These are phyloP conservation scores for Penicillium paneum DNA, from an alignment of 2,329 filamentous ascomycete genomes.

Conservation along the genomic window DNA sequence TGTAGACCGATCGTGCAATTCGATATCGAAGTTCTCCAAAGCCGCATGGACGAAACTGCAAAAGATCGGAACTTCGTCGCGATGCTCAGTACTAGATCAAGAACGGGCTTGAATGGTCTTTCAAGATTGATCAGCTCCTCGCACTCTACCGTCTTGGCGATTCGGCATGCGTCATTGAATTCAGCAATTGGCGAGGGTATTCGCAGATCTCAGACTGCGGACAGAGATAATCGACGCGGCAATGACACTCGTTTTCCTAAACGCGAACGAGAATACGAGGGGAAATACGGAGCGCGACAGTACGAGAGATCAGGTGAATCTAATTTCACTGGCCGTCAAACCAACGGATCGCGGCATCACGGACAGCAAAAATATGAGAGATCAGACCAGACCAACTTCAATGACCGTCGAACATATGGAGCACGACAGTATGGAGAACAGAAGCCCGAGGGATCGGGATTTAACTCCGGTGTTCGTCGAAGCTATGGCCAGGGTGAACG, in stretches of 20 bases:
- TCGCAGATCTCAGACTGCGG: conserved; percentile 43
- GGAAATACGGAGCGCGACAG: neutral
- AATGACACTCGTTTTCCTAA: neutral
- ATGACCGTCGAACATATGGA: neutral
- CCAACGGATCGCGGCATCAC: neutral
- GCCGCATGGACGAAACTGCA: neutral
- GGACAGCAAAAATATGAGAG: neutral
- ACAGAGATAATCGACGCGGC: conserved; percentile 6
- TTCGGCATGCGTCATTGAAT: conserved; percentile 56
- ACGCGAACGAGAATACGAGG: neutral
- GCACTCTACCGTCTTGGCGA: conserved; percentile 13
- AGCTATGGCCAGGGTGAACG: neutral
- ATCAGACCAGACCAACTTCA: neutral
- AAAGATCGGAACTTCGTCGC: neutral
- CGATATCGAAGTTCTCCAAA: neutral
- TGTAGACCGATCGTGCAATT: neutral
- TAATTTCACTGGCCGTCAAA: neutral
- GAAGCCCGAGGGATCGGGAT: neutral
- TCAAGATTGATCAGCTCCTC: neutral
- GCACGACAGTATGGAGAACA: neutral
- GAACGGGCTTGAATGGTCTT: neutral
- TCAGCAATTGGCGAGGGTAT: conserved; percentile 69
- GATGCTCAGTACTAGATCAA: conserved; percentile 12
- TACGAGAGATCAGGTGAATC: neutral
- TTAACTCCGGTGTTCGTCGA: neutral